phyloP scores from a whole-genome alignment of 495 filamentous ascomycete genomes.

The Polyplosphaeria fusca region DNA sequence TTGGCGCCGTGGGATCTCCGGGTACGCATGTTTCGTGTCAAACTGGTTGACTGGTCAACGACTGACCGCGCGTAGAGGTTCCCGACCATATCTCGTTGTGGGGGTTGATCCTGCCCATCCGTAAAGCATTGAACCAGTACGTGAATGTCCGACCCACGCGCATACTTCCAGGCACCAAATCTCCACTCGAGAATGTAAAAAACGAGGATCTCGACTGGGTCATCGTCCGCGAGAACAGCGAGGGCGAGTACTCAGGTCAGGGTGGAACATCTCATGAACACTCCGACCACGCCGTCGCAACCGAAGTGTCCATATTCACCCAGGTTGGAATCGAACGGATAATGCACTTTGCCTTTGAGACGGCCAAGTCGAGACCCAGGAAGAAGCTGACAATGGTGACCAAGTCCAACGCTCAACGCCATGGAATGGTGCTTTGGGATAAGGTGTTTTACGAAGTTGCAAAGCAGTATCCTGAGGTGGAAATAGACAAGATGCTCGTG shows the following conservation, averaged over 20 bases:
- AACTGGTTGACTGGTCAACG: not conserved
- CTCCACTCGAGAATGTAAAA: conserved; percentile 33
- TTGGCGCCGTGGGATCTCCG: conserved; percentile 45
- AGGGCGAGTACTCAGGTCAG: conserved; percentile 45
- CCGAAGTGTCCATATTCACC: conserved; percentile 44
- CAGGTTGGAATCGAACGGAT: conserved; percentile 42
- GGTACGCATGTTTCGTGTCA: conserved; percentile 5
- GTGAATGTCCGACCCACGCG: conserved; percentile 43
- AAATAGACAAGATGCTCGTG: conserved; percentile 45
- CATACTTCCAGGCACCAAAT: conserved; percentile 38
- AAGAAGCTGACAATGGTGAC: conserved; percentile 46
- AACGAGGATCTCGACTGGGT: conserved; percentile 40
- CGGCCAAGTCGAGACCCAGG: conserved; percentile 35
- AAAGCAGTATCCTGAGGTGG: conserved; percentile 40
- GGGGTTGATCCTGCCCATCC: conserved; percentile 43
- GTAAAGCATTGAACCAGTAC: conserved; percentile 42
- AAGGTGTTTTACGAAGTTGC: conserved; percentile 39
- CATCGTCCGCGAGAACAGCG: conserved; percentile 44
- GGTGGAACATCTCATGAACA: conserved; percentile 41
- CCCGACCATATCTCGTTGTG: conserved; percentile 46
- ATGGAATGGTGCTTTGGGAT: conserved; percentile 47
- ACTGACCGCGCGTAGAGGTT: conserved; percentile 18
- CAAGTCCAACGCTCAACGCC: conserved; percentile 44
- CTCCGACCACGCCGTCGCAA: conserved; percentile 35
- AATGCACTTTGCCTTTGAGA: conserved; percentile 45